Base-by-base conservation (phyloP, 2,329 filamentous ascomycete species). In the Penicillium freii region DNA sequence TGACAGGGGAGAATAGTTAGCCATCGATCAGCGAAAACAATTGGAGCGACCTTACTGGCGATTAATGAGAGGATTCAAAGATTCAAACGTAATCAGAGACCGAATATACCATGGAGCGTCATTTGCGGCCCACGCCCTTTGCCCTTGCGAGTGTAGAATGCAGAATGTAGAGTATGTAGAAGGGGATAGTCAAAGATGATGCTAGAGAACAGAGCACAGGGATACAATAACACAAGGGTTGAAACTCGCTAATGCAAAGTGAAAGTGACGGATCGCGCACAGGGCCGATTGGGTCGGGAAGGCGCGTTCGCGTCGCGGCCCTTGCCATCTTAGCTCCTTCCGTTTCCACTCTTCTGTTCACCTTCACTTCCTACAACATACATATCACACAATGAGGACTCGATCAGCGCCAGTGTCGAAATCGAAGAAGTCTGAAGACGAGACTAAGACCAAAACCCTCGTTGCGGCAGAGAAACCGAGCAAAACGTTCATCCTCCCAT, bases 401-500 rank as follows among this genome's bases (percentile, higher is more conserved):
- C 65, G 68, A 44, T 65, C 69, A 42, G 56, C 70, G 33, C 63
- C 66, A 19, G 29, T 54, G 4, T 50, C 52, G 7, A 53, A 52
- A n/a, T 5, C 49, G 1, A 57, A 60, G 45, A 56, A 65, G 36
- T 25, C 62, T 13, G 56, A 61, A 8, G 57, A 66, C 27, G 53
- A 71, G 21, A 63, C 65, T n/a, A 53, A 62, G 8, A 23, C 47
- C 59, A 39, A 65, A 68, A 51, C 44, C 49, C 21, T 64, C 64
- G 34, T 62, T 56, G n/a, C 66, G 3, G 61, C 66, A 10, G 66
- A 69, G 44, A 69, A 62, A 38, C 72, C 73, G 27, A 68, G 61
- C 72, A 84, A 81, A 61, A 74, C 84, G 9, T 83, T 87, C 63
- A 77, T 87, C 15, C 73, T 88, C 0, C 85, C 85, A 3, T 78